Evolutionary conservation across 352 stramenopile genomes (phyloP).

Genomic region (Globisporangium solare): DNA sequence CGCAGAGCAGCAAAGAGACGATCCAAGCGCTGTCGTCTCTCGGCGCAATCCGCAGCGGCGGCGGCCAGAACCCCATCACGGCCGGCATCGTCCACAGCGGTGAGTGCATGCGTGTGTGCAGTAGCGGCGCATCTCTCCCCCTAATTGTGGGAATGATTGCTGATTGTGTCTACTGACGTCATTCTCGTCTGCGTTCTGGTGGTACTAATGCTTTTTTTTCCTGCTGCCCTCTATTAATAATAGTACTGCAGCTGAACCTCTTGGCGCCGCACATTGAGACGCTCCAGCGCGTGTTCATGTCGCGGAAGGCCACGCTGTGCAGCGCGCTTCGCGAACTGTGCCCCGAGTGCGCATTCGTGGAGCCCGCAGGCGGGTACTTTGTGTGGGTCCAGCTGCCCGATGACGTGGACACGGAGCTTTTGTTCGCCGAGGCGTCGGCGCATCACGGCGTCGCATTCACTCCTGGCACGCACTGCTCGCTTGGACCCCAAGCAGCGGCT

Average conservation of each 20-base stretch:
- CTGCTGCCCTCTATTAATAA: too few relatives aligned
- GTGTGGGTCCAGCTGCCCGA: conserved; percentile 67
- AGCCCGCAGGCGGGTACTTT: conserved; percentile 81
- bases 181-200: conserved; percentile 11
- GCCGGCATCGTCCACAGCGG: conserved; percentile 74
- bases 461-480: conserved; percentile 56
- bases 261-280: conserved; percentile 43
- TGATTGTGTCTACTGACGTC: conserved; percentile 22
- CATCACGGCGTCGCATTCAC: conserved; percentile 75
- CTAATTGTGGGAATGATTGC: too few relatives aligned
- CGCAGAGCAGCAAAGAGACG: conserved; percentile 48
- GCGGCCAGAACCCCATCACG: conserved; percentile 90
- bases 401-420: conserved; percentile 34
- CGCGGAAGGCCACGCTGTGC: conserved; percentile 47
- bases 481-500: neutral
- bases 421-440: conserved; percentile 42
- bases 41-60: conserved; percentile 84
- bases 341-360: conserved; percentile 39
- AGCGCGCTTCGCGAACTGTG: conserved; percentile 36
- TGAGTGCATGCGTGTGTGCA: conserved; percentile 24
- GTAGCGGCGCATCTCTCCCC: conserved; percentile 3
- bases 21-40: conserved; percentile 54
- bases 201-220: too few relatives aligned
- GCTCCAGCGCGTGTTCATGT: conserved; percentile 36
- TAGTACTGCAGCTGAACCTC: conserved; percentile 59